phyloP scores from a whole-genome alignment of 371 early-diverging fungal species.

The Mucor saturninus region DNA sequence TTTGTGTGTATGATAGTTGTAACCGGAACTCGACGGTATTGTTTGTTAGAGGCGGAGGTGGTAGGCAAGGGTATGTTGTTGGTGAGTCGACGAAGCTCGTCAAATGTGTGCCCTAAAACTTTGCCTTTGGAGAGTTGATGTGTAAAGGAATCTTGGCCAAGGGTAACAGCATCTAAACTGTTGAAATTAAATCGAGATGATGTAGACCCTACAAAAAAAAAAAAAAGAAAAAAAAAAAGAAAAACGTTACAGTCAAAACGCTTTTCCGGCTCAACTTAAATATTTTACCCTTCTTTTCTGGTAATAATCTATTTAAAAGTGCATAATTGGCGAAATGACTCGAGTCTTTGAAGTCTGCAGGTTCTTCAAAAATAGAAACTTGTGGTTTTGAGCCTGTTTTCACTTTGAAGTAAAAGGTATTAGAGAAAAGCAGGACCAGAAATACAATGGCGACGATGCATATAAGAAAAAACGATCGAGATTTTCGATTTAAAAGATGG shows the following conservation, averaged over 20 bases:
- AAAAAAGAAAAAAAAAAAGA: neutral
- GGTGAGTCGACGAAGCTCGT: constrained; percentile 28
- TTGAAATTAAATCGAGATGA: constrained; percentile 1
- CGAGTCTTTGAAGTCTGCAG: constrained; percentile 22
- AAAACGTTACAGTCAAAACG: neutral
- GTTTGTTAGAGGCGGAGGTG: constrained; percentile 1
- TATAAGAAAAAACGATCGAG: neutral
- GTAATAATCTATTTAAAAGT: constrained; percentile 27
- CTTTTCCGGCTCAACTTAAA: neutral
- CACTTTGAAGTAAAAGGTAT: neutral
- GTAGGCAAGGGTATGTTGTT: constrained; percentile 8
- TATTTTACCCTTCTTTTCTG: constrained; percentile 17
- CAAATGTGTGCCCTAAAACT: constrained; percentile 28
- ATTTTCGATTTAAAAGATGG: neutral
- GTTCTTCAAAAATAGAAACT: neutral
- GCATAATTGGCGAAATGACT: constrained; percentile 39
- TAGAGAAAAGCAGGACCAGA: neutral
- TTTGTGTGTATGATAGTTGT: constrained; percentile 54
- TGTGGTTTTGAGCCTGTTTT: neutral
- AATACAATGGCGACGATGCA: neutral
- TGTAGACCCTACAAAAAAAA: neutral
- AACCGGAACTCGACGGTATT: constrained; percentile 43
- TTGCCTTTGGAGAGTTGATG: constrained; percentile 5
- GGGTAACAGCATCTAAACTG: neutral
- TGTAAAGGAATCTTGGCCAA: constrained; percentile 1